A percentile compares a stretch with the other conserved stretches of the same genome.
These are phyloP conservation scores for Lipomyces sp. DNA, from an alignment of 805 yeast genomes.

Conservation along the genomic window DNA sequence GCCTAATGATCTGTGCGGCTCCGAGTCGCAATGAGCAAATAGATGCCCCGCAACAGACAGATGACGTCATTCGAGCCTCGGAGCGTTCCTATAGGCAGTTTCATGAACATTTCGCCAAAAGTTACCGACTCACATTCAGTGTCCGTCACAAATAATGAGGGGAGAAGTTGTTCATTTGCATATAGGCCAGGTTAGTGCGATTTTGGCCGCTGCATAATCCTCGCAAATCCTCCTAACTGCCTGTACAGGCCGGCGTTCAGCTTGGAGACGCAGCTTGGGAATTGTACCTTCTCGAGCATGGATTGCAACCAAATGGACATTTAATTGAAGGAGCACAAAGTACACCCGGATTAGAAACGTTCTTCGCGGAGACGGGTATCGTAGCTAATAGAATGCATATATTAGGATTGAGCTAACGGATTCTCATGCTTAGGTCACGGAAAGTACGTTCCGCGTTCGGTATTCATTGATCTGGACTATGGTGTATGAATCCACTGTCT, in stretches of 20 bases:
- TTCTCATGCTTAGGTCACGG: constrained; percentile 56
- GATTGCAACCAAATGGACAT: constrained; percentile 94
- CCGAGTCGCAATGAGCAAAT: no score
- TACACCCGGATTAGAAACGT: constrained; percentile 94
- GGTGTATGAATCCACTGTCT: constrained; percentile 67
- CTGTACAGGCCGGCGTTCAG: constrained; percentile 85
- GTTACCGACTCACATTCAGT: not conserved
- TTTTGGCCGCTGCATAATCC: not conserved
- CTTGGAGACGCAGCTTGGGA: constrained; percentile 99
- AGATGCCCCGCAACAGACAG: no score
- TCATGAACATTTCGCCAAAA: no score
- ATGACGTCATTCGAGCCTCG: no score
- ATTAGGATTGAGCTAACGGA: not conserved
- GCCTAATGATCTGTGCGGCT: no score
- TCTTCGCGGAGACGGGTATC: constrained; percentile 87
- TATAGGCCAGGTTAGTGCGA: constrained; percentile 22
- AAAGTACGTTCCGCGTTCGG: constrained; percentile 96
- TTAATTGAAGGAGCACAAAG: constrained; percentile 50
- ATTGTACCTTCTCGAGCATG: constrained; percentile 93
- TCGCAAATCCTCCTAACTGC: not conserved
- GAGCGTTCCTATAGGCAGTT: no score
- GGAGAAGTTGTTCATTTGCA: constrained; percentile 92
- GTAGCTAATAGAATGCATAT: no score
- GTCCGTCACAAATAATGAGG: constrained; percentile 51
- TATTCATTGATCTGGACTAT: constrained; percentile 96